Conservation (phyloP, 176 grass and related monocot genomes). For the Echinochloa phyllopogon region DNA sequence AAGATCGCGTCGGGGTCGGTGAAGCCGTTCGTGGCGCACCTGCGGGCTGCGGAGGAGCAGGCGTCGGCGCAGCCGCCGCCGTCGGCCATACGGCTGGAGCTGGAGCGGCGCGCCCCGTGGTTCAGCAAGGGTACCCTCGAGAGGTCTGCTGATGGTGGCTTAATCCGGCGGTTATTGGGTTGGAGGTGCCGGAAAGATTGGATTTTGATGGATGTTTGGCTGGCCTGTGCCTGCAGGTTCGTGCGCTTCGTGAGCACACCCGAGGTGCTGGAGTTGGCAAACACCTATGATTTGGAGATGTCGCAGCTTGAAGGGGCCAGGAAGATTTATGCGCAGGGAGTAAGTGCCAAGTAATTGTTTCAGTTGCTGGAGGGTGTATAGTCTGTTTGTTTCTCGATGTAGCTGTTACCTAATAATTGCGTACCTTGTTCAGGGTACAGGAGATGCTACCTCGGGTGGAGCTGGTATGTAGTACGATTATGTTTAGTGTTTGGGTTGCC, state of each 20-base stretch:
- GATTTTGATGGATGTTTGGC: constrained; percentile 33
- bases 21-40: constrained; percentile 84
- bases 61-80: constrained; percentile 45
- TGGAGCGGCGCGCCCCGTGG: constrained; percentile 66
- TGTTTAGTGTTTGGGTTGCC: constrained; percentile 8
- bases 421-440: constrained; percentile 59
- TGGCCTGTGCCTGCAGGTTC: constrained; percentile 64
- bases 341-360: constrained; percentile 47
- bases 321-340: constrained; percentile 85
- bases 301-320: constrained; percentile 96
- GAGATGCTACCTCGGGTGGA: constrained; percentile 56
- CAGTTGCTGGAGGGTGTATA: background rate
- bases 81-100: constrained; percentile 69
- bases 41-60: constrained; percentile 91
- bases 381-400: constrained; percentile 15
- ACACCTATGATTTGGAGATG: constrained; percentile 87
- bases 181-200: constrained; percentile 8
- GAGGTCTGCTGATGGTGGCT: constrained; percentile 57
- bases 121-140: constrained; percentile 98
- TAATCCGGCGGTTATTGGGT: background rate
- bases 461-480: constrained; percentile 54
- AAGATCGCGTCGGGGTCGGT: constrained; percentile 95
- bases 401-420: constrained; percentile 40
- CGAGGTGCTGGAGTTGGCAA: constrained; percentile 86
- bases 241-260: constrained; percentile 97